Base-by-base conservation (phyloP, 1,284 basidiomycete genomes). In the Cerioporus squamosus region DNA sequence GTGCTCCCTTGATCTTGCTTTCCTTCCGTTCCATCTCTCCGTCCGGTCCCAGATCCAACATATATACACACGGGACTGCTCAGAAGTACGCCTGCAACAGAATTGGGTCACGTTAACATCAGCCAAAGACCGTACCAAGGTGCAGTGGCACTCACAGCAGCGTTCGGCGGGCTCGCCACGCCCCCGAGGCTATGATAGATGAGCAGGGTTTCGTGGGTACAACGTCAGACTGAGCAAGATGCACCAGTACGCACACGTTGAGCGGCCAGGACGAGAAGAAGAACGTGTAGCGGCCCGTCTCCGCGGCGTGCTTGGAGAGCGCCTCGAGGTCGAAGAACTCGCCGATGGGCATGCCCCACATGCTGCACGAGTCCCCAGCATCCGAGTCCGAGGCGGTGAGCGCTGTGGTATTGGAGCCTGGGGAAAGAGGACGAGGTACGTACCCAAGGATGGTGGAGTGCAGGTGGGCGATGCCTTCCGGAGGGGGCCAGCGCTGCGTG, bases 241-340 rank as follows among this genome's bases (percentile, higher is more conserved):
- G n/a, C n/a, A n/a, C n/a, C n/a, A 40, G 15, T n/a, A 18, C 38
- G 9, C 18, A 88, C 87, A 88, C 82, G 65, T 88, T 82, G 65
- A 90, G 71, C 1, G 88, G 87, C 88, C 87, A 90, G 6, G 87
- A 90, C 0, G 86, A 80, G 71, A 89, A 87, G 75, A 88, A 90
- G 72, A 90, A 89, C 8, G 83, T 86, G 68, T 88, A 88, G 64
- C 86, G 73, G 3, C 80, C 79, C 1, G 80, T 81, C 62, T 81
- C 79, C 8, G 79, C 80, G 66, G 86, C 89, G 1, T 76, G 75
- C 57, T 81, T 72, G 14, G 86, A 81, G 2, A 90, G 73, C 57
- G 79, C 79, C 68, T 90, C 87, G 36, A 89, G 74, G 70, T 90
- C 87, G 68, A 90, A 89, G 61, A 88, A 79, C 72, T 90, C 87